A percentile compares a stretch with the other conserved stretches of the same genome.
Evolutionary conservation across 1,284 basidiomycete genomes (phyloP).

Genomic region (Golubevia sp.): DNA sequence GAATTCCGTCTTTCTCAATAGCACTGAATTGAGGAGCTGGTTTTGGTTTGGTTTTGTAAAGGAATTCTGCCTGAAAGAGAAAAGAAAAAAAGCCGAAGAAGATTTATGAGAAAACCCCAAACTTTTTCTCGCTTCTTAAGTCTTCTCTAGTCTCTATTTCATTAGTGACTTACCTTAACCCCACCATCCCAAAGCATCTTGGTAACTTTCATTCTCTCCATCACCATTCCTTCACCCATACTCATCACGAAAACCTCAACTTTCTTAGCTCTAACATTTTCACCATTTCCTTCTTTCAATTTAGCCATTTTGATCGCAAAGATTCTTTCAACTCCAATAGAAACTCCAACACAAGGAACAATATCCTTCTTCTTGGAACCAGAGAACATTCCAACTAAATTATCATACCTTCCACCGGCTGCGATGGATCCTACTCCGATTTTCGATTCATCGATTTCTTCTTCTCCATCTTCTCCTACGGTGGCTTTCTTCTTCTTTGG

Average conservation of each 20-base stretch:
- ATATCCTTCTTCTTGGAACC: slow-evolving; percentile 73
- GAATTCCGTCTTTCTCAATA: slow-evolving; percentile 88
- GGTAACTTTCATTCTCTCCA: slow-evolving; percentile 82
- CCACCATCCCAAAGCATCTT: slow-evolving; percentile 83
- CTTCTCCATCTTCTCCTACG: slow-evolving; percentile 70
- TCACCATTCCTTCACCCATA: slow-evolving; percentile 84
- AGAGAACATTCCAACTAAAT: slow-evolving; percentile 91
- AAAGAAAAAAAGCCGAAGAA: background rate
- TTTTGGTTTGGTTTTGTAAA: slow-evolving; percentile 83
- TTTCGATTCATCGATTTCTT: slow-evolving; percentile 87
- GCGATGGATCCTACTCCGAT: slow-evolving; percentile 97
- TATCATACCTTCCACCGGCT: slow-evolving; percentile 94
- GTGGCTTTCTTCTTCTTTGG: slow-evolving; percentile 67
- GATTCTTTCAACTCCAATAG: slow-evolving; percentile 92
- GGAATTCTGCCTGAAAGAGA: slow-evolving; percentile 77
- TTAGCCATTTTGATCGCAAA: slow-evolving; percentile 89
- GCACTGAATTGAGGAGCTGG: slow-evolving; percentile 78
- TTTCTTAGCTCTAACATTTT: slow-evolving; percentile 77
- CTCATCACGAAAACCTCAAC: slow-evolving; percentile 94
- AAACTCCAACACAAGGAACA: slow-evolving; percentile 90
- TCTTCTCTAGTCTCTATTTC: background rate
- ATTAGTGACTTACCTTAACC: slow-evolving; percentile 72
- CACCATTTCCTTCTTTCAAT: slow-evolving; percentile 66
- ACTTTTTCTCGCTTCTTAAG: too few species aligned
- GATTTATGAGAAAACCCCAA: too few species aligned